A percentile compares a stretch with the other conserved stretches of the same genome.
These are phyloP conservation scores for Nakazawaea siamensis DNA, from an alignment of 805 yeast genomes.

Conservation along the genomic window DNA sequence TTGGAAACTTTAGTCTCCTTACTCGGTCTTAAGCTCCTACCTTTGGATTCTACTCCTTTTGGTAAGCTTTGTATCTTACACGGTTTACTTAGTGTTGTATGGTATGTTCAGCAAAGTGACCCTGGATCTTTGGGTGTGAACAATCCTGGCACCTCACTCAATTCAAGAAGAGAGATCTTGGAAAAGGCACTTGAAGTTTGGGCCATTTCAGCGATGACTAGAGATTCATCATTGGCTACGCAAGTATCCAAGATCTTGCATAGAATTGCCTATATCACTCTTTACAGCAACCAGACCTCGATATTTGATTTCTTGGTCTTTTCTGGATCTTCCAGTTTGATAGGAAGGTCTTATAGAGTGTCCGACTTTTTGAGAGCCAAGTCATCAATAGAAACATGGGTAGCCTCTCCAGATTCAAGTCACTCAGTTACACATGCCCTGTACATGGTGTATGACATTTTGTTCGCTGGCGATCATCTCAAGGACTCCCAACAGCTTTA, in stretches of 20 bases:
- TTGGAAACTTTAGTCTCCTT: conserved; percentile 14
- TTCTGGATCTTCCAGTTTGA: conserved; percentile 17
- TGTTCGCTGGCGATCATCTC: conserved; percentile 10
- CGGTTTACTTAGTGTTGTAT: conserved; percentile 17
- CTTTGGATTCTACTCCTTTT: conserved; percentile 14
- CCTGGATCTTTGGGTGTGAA: conserved; percentile 15
- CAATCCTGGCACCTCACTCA: conserved; percentile 5
- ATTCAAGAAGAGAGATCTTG: conserved; percentile 14
- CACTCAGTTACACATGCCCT: conserved; percentile 16
- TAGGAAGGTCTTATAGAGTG: conserved; percentile 11
- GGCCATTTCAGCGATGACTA: conserved; percentile 17
- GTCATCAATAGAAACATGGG: conserved; percentile 16
- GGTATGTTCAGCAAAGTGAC: conserved; percentile 16
- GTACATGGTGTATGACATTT: conserved; percentile 16
- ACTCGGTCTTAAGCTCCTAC: conserved; percentile 14
- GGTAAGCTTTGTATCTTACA: conserved; percentile 16
- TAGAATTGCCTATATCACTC: conserved; percentile 15
- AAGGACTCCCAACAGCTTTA: conserved; percentile 2
- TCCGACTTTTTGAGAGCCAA: conserved; percentile 15
- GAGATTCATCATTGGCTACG: conserved; percentile 14
- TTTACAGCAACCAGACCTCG: conserved; percentile 14
- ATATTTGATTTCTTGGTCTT: conserved; percentile 16
- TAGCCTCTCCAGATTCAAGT: conserved; percentile 13
- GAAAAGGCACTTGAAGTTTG: conserved; percentile 18
- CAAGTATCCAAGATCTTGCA: conserved; percentile 17